Evolutionary conservation across 306 rosid species (phyloP), one percentile per base, ranked within the genome.

Genomic region (Cyamopsis tetragonoloba): DNA sequence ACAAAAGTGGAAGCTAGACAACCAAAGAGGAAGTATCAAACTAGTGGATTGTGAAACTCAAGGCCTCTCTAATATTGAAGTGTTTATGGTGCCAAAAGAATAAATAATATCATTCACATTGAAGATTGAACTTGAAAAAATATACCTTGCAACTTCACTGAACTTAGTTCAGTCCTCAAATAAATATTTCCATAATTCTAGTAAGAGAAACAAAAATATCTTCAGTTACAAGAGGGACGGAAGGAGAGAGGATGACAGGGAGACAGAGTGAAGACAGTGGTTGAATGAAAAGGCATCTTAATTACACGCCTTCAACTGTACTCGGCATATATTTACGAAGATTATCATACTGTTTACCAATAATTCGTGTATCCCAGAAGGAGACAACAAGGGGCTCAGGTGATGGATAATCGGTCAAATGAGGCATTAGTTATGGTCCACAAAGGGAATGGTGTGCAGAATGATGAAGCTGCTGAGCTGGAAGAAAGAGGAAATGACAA

Each of bases 1-100:
- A 59, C 53, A 26, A 49, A 23, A 9, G 39, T 11, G 72, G 23
- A 66, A 7, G 42, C 43, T 46, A 51, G 60, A 77, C 57, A 47
- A 46, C 59, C 68, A 66, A 48, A 44, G 49, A 51, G 50, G 22
- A 58, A 65, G 30, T 13, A 28, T 58, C 49, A 65, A 39, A 27
- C 57, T 15, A 61, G 44, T 30, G 30, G 65, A 23, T 38, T 61
- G 55, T 26, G 73, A 48, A 63, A 67, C 46, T 2, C 20, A 62
- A 4, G 54, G 41, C 32, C 60, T 74, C 66, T 35, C 13, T 74
- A 58, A 32, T 12, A 20, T 17, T 43, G 32, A 56, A 23, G 37
- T 28, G 49, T 39, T 53, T 26, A 22, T 9, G 9, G 17, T 30
- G 37, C 46, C 19, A 17, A 62, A 23, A 63, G 72, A 63, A 74